Percentiles rank a stretch among this genome's conserved stretches.
phyloP scores from a whole-genome alignment of 805 yeast species.

The Metschnikowia cubensis region DNA sequence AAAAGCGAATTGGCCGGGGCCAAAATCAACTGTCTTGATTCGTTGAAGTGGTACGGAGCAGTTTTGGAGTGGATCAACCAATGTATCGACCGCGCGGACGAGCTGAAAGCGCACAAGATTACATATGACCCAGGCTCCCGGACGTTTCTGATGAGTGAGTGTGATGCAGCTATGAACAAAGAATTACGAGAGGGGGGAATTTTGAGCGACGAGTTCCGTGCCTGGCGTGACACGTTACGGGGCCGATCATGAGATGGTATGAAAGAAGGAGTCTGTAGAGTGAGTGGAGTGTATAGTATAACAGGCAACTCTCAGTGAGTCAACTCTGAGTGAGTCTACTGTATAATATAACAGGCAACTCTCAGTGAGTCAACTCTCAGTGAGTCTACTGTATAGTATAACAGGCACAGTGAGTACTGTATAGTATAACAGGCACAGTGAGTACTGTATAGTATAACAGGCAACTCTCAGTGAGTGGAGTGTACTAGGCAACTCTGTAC shows the following conservation, averaged over 20 bases:
- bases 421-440: too few species aligned
- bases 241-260: neutral
- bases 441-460: too few species aligned
- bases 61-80: conserved; percentile 71
- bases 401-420: too few species aligned
- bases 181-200: conserved; percentile 20
- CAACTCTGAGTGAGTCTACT: too few species aligned
- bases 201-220: conserved; percentile 30
- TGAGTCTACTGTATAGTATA: too few species aligned
- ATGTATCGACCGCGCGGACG: conserved; percentile 45
- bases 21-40: conserved; percentile 68
- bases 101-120: conserved; percentile 48
- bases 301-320: too few species aligned
- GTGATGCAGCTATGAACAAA: conserved; percentile 30
- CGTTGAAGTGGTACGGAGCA: conserved; percentile 84
- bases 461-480: too few species aligned
- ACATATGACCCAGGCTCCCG: conserved; percentile 55
- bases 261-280: too few species aligned
- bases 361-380: too few species aligned
- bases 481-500: too few species aligned
- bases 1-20: conserved; percentile 41
- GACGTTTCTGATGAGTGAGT: conserved; percentile 49
- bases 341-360: too few species aligned
- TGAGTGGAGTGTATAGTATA: too few species aligned
- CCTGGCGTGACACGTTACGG: conserved; percentile 23